Conservation (phyloP, 1,284 basidiomycete species). For the Microbotryum lychnidis-dioicae region DNA sequence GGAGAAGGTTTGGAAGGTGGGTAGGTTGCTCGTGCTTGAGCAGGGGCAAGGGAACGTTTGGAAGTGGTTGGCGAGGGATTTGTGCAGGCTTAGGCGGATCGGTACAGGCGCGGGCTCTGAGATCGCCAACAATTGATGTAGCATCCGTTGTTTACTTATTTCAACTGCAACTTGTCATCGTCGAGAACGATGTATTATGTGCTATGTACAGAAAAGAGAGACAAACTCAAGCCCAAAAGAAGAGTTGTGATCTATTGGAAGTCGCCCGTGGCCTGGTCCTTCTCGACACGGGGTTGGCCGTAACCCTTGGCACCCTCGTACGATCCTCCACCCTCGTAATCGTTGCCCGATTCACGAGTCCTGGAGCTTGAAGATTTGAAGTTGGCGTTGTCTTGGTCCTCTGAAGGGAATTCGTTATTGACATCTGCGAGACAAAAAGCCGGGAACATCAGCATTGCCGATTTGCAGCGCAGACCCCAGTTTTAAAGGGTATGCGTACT, state of each 20-base stretch:
- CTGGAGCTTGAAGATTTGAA: conserved; percentile 4
- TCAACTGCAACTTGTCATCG: conserved; percentile 23
- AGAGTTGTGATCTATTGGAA: background rate
- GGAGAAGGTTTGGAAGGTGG: conserved; percentile 17
- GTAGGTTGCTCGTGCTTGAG: conserved; percentile 20
- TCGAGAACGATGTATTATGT: conserved; percentile 13
- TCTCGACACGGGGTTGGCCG: background rate
- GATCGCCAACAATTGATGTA: conserved; percentile 21
- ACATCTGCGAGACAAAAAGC: conserved; percentile 9
- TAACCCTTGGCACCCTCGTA: conserved; percentile 4
- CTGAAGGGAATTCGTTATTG: conserved; percentile 27
- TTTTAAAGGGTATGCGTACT: background rate
- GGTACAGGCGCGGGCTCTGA: conserved; percentile 9
- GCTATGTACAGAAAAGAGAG: no score
- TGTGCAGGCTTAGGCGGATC: conserved; percentile 19
- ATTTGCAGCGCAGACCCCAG: no score
- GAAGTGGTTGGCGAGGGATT: conserved; percentile 15
- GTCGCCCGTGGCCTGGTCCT: background rate
- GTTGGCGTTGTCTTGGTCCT: conserved; percentile 9
- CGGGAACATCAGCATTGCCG: background rate
- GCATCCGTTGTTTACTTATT: conserved; percentile 6
- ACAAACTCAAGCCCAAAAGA: no score
- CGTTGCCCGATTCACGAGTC: no score
- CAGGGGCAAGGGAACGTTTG: conserved; percentile 17
- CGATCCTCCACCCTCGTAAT: background rate